These are phyloP conservation scores for Malbranchea zuffiana DNA, from an alignment of 2,329 filamentous ascomycete genomes.

Conservation along the genomic window DNA sequence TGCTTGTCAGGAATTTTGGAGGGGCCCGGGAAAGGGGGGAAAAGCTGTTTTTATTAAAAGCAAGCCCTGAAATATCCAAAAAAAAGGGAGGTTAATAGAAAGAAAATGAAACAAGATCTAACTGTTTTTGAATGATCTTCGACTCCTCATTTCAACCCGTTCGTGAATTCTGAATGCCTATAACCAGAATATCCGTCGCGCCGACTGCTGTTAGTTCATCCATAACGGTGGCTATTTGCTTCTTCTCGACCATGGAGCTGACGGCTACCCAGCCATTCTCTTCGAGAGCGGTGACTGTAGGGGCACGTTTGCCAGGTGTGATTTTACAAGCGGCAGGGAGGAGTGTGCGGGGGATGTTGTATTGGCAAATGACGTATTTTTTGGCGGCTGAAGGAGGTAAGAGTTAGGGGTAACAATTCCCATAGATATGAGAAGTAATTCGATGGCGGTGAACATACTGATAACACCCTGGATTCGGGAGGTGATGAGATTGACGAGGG, in stretches of 20 bases:
- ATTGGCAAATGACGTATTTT: constrained; percentile 87
- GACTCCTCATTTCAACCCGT: constrained; percentile 24
- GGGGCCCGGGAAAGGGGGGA: too few relatives aligned
- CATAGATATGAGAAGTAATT: not conserved
- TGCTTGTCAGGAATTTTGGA: too few relatives aligned
- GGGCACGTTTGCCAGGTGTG: constrained; percentile 86
- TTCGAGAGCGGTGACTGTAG: constrained; percentile 81
- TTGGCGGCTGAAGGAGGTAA: constrained; percentile 53
- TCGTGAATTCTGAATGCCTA: constrained; percentile 73
- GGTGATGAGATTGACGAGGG: constrained; percentile 71
- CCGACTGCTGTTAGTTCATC: constrained; percentile 66
- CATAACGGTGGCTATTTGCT: constrained; percentile 75
- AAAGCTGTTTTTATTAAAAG: too few relatives aligned
- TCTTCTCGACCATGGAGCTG: constrained; percentile 84
- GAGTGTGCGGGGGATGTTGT: constrained; percentile 69
- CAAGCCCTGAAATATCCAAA: too few relatives aligned
- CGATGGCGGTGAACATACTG: constrained; percentile 36
- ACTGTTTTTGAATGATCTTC: too few relatives aligned
- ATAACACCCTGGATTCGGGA: constrained; percentile 88
- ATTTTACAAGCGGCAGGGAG: constrained; percentile 60
- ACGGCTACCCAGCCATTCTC: constrained; percentile 91
- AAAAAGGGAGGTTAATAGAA: too few relatives aligned
- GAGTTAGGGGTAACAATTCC: constrained; percentile 12
- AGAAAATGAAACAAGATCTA: too few relatives aligned
- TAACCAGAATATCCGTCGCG: constrained; percentile 73